Conservation (phyloP, 2,329 filamentous ascomycete species). For the Monilinia laxa region DNA sequence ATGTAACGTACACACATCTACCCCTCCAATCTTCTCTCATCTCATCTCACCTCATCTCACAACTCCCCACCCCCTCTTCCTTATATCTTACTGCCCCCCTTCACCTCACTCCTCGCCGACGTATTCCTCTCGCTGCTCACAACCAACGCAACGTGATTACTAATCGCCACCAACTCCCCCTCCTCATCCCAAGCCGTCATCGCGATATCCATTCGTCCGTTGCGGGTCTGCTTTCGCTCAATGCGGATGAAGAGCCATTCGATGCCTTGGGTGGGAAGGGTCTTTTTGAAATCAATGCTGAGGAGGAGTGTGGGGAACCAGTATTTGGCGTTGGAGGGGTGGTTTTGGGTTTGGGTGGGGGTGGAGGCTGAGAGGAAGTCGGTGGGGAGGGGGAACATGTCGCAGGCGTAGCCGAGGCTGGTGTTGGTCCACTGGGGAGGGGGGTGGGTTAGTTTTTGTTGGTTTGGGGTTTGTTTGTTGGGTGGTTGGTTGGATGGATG, state of each 20-base stretch:
- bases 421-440: conserved; percentile 56
- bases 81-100: conserved; percentile 31
- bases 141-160: conserved; percentile 66
- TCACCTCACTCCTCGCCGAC: conserved; percentile 30
- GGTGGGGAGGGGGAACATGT: background rate
- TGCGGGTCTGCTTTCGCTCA: conserved; percentile 63
- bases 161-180: conserved; percentile 65
- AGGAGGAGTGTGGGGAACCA: conserved; percentile 60
- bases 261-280: conserved; percentile 63
- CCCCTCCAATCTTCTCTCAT: background rate
- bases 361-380: background rate
- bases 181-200: conserved; percentile 63
- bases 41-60: background rate
- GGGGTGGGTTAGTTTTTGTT: background rate
- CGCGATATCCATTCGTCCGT: conserved; percentile 74
- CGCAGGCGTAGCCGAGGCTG: no score
- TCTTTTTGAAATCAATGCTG: conserved; percentile 75
- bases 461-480: background rate
- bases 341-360: conserved; percentile 44
- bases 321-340: conserved; percentile 34
- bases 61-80: background rate
- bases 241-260: conserved; percentile 71
- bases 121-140: conserved; percentile 63
- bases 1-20: background rate
- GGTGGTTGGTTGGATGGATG: background rate